Conservation (phyloP, 2,329 filamentous ascomycete genomes). For the Magnaporthiopsis rhizophila region DNA sequence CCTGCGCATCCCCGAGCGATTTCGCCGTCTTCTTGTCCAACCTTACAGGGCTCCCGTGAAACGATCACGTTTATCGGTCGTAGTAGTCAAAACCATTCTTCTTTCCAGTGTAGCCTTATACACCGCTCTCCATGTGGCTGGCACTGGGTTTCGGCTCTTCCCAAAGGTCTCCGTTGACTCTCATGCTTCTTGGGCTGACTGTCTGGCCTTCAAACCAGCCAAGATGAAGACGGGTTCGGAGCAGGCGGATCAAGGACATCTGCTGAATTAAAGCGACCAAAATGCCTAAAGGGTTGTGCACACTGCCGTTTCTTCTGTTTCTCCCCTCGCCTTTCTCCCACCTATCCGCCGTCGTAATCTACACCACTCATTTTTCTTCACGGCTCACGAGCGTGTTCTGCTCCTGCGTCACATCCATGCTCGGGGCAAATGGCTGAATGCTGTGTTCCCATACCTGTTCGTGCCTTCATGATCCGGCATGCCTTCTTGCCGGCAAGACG, state of each 20-base stretch:
- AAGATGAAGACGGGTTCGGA: not conserved
- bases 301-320: not conserved
- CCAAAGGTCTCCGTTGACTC: not conserved
- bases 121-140: not conserved
- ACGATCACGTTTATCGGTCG: not conserved
- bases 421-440: no score
- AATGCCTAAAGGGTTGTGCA: not conserved
- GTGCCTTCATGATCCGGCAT: not conserved
- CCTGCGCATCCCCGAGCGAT: not conserved
- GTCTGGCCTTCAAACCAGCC: not conserved
- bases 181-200: not conserved
- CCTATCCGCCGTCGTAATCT: not conserved
- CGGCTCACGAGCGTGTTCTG: no score
- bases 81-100: not conserved
- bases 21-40: not conserved
- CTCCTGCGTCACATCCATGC: not conserved
- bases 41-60: not conserved
- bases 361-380: not conserved
- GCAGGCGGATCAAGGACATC: conserved; percentile 1
- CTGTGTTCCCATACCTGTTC: not conserved
- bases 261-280: conserved; percentile 8
- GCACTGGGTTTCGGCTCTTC: not conserved
- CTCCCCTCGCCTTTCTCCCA: not conserved
- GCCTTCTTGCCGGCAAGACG: not conserved
- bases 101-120: not conserved